A percentile compares a stretch with the other conserved stretches of the same genome.
Conservation (phyloP, 2,329 filamentous ascomycete genomes). For the Ustulina deusta region DNA sequence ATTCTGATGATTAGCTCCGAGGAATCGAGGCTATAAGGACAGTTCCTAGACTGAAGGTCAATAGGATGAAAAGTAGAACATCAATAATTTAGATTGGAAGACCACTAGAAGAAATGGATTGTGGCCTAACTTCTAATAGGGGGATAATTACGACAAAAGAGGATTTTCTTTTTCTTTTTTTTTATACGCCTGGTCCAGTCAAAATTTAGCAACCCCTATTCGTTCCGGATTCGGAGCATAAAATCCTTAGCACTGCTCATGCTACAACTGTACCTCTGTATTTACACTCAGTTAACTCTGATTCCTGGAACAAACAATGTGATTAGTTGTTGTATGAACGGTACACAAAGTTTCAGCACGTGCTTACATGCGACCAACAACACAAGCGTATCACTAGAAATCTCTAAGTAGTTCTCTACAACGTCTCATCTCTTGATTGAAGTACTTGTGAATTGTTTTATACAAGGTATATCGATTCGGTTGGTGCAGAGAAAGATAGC, state of each 20-base stretch:
- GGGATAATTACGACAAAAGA: not conserved
- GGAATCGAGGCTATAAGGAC: not conserved
- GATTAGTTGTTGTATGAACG: not conserved
- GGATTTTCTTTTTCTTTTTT: conserved; percentile 15
- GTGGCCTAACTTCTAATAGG: not conserved
- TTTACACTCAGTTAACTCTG: not conserved
- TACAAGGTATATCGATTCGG: not conserved
- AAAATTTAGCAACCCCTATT: conserved; percentile 31
- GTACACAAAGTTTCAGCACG: not conserved
- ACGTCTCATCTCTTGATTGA: not conserved
- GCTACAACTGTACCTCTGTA: conserved; percentile 20
- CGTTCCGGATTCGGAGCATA: conserved; percentile 21
- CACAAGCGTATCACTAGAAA: not conserved
- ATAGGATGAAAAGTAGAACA: not conserved
- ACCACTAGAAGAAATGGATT: not conserved
- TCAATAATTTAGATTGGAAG: not conserved
- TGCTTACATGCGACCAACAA: not conserved
- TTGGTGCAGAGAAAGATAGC: not conserved
- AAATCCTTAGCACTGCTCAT: conserved; percentile 10
- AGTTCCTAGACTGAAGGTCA: not conserved
- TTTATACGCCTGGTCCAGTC: conserved; percentile 10
- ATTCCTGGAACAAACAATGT: not conserved
- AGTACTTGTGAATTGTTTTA: not conserved
- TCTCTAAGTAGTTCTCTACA: not conserved
- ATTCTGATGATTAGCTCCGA: not conserved